phyloP scores from a whole-genome alignment of 306 rosid genomes.

The Corylus avellana region DNA sequence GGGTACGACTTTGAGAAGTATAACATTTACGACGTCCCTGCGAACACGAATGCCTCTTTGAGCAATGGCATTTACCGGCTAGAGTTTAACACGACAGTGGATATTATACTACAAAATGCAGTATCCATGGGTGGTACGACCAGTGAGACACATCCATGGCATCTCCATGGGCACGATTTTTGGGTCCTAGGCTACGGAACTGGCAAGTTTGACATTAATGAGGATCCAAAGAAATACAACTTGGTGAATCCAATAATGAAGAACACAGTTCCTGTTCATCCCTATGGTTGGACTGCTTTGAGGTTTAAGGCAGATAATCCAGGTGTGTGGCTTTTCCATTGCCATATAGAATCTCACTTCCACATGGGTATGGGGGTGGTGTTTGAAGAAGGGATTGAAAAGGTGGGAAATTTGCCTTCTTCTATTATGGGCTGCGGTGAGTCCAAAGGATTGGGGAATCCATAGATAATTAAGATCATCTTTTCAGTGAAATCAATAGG shows the following conservation, averaged over 20 bases:
- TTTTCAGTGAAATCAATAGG: not conserved
- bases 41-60: slow-evolving; percentile 54
- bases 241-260: slow-evolving; percentile 78
- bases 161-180: slow-evolving; percentile 61
- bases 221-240: slow-evolving; percentile 57
- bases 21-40: slow-evolving; percentile 34
- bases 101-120: slow-evolving; percentile 54
- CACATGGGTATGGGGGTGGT: slow-evolving; percentile 88
- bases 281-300: slow-evolving; percentile 80
- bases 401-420: slow-evolving; percentile 29
- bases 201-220: slow-evolving; percentile 45
- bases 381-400: slow-evolving; percentile 79
- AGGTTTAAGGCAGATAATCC: slow-evolving; percentile 78
- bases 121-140: slow-evolving; percentile 31
- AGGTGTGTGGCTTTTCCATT: slow-evolving; percentile 89
- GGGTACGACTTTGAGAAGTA: slow-evolving; percentile 53
- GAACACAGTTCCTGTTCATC: slow-evolving; percentile 77
- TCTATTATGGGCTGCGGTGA: slow-evolving; percentile 49
- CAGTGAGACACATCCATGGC: slow-evolving; percentile 73
- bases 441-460: slow-evolving; percentile 38
- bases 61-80: slow-evolving; percentile 50
- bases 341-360: slow-evolving; percentile 88
- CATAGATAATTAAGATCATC: slow-evolving; percentile 3
- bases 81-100: slow-evolving; percentile 49
- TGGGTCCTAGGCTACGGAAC: slow-evolving; percentile 56